These are phyloP conservation scores for Colletotrichum eleusines DNA, from an alignment of 2,329 filamentous ascomycete species.

Conservation along the genomic window DNA sequence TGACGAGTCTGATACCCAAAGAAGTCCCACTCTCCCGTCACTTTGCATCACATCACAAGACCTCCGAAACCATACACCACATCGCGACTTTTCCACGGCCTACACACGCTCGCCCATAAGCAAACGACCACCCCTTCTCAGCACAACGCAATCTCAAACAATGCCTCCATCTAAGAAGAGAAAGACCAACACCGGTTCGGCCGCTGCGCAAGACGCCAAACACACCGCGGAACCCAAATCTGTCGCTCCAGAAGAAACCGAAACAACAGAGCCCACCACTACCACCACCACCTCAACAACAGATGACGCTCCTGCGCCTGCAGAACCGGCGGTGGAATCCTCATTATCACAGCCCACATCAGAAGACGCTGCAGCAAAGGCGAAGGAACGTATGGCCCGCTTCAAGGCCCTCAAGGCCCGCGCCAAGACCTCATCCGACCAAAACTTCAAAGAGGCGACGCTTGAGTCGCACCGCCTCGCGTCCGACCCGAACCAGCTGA, in stretches of 20 bases:
- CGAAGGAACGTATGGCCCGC: conserved; percentile 78
- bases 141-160: conserved; percentile 22
- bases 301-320: conserved; percentile 46
- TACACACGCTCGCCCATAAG: neutral
- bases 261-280: conserved; percentile 34
- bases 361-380: conserved; percentile 55
- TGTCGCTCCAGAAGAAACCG: conserved; percentile 42
- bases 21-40: conserved; percentile 17
- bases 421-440: conserved; percentile 76
- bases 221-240: conserved; percentile 17
- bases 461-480: conserved; percentile 84
- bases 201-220: conserved; percentile 41
- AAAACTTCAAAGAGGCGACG: conserved; percentile 86
- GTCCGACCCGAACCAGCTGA: conserved; percentile 81
- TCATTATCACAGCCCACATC: conserved; percentile 37
- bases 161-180: conserved; percentile 62
- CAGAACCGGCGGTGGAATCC: conserved; percentile 39
- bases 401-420: conserved; percentile 91
- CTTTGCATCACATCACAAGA: conserved; percentile 4
- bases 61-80: conserved; percentile 1
- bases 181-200: conserved; percentile 52
- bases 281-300: conserved; percentile 17
- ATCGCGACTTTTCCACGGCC: neutral
- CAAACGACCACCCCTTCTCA: neutral
- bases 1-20: neutral